Evolutionary conservation across 2,329 filamentous ascomycete genomes (phyloP), one percentile per base, ranked within the genome.

Genomic region (Colletotrichum sojae): DNA sequence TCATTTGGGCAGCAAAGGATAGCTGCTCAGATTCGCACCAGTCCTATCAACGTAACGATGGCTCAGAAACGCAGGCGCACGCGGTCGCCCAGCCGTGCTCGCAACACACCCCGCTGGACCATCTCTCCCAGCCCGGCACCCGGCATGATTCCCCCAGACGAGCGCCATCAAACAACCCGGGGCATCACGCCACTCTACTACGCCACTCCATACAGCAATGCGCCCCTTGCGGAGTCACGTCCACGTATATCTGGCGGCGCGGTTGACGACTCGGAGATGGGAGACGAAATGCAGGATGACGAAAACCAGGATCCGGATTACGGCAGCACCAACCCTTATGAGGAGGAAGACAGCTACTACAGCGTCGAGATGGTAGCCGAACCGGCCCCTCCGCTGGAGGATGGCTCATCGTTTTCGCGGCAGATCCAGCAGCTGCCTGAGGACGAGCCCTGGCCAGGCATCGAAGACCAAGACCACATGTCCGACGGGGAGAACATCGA

Each of bases 191-290:
- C 91, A 0, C 90, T 90, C 72, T 90, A 89, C n/a, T 94, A 94
- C 74, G 91, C 91, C 3, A 95, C 92, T 0, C 92, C 92, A 0
- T 85, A 91, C 75, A 94, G 91, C 74, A 91, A 90, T 70, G 87
- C 84, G 4, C 84, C 88, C 1, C 77, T 80, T 9, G 77, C 83
- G 13, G 84, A 86, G 62, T 71, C 79, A 18, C 80, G 81, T 8
- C 73, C 74, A 3, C 71, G 71, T 20, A 67, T 58, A 5, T 61
- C 49, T n/a, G 67, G 51, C 18, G 61, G 25, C 8, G 43, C 36
- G 55, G 68, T 72, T 15, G 74, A 63, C 15, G 73, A 56, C 20
- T 63, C 74, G 62, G 71, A 72, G 6, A 76, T 77, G 13, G 75
- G 76, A 16, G 74, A 76, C 55, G 72, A 75, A 2, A 70, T 74